Evolutionary conservation across 768 basidiomycete genomes (phyloP).

Genomic region (Mycena venus): DNA sequence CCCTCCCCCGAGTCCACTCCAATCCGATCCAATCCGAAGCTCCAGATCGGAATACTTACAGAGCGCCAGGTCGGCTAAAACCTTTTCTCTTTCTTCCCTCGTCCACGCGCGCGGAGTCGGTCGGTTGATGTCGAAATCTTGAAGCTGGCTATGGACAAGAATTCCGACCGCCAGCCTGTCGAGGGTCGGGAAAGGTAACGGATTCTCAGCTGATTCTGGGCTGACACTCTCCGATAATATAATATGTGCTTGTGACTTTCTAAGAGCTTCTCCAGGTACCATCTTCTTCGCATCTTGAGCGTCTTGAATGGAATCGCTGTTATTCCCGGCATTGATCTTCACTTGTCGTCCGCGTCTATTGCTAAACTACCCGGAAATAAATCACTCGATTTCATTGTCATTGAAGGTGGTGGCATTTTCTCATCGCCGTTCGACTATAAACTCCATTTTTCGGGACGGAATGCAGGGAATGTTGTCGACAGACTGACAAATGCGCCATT

Average conservation of each 20-base stretch:
- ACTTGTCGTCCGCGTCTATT: background rate
- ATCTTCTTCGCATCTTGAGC: background rate
- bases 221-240: conserved; percentile 1
- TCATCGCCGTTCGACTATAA: no score
- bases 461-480: no score
- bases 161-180: conserved; percentile 2
- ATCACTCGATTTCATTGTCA: no score
- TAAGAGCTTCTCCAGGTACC: conserved; percentile 1
- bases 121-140: background rate
- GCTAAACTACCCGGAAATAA: background rate
- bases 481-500: no score
- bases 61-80: no score
- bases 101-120: no score
- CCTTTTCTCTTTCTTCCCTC: no score
- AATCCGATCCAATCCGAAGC: no score
- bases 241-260: background rate
- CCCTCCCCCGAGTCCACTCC: no score
- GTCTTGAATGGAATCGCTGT: background rate
- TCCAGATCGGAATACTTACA: no score
- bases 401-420: no score
- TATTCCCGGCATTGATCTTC: background rate
- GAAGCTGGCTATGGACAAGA: background rate
- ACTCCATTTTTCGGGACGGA: no score
- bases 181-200: conserved; percentile 1
- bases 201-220: conserved; percentile 4